Evolutionary conservation across 805 yeast species (phyloP), one percentile per base, ranked within the genome.

Genomic region (Metschnikowia matae): DNA sequence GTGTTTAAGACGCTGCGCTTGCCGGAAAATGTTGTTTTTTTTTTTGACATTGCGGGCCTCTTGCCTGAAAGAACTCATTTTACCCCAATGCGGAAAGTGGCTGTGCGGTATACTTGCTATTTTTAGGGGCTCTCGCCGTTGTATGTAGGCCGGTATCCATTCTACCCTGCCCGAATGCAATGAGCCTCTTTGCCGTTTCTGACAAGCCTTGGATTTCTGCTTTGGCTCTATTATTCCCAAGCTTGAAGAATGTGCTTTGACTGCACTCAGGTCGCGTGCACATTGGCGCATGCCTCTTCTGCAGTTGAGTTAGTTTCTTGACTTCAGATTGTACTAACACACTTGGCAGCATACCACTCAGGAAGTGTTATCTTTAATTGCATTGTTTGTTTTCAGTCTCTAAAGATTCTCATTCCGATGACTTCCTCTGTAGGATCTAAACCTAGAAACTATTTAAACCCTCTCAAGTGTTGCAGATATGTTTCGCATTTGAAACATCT

Each of bases 11-110:
- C 37, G 10, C 14, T 32, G 37, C 29, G 45, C 45, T 32, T 18
- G 20, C 29, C n/a, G 17, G 29, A 26, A 26, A 23, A 23, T 10
- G 10, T 15, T 32, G n/a, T 7, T 41, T 32, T 20, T 7, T 41
- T n/a, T n/a, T 23, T 41, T 26, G 14, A 18, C 43, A 26, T 20
- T 35, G 13, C 35, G 18, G 36, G 11, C 35, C 23, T 13, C 4
- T 18, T 14, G 17, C 45, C 38, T 20, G n/a, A 34, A 8, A 42
- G 18, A 32, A 20, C 13, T 3, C 8, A 20, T 42, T 20, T 20
- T 15, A 33, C 33, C 45, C 45, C 32, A 42, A 42, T 42, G 45
- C 45, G 45, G 45, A 13, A 26, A n/a, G 38, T 20, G 38, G 45
- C 45, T 32, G 45, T 23, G 45, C 45, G 31, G 31, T 17, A 18